Base-by-base conservation (phyloP, 2,329 filamentous ascomycete species). In the Epichloe bromicola region DNA sequence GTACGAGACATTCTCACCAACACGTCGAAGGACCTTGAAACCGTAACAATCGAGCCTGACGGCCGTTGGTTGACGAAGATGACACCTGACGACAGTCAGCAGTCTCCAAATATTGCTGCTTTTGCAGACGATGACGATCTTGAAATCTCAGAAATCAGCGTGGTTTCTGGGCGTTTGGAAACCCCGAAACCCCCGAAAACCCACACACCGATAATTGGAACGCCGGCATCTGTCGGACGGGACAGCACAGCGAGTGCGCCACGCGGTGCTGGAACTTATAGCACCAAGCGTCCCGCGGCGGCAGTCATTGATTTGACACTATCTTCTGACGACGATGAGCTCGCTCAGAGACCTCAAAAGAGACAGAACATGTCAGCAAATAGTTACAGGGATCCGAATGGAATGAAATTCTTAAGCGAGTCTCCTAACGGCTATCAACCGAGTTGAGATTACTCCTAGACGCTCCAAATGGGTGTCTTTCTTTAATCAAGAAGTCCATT, bases 21-120 rank as follows among this genome's bases (percentile, higher is more conserved):
- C 36, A 95, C 91, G 0, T 69, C 82, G 0, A 74, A 74, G 40
- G 81, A 78, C 19, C 73, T 84, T 0, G 89, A 96, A 51, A 86
- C 95, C 58, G 89, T 97, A 26, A 90, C 84, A 1, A 88, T 98
- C 41, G 88, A 97, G 60, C 88, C 91, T 1, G 78, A 89, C 57
- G 93, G 91, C 3, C 74, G 76, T 58, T 98, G 93, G 93, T 66
- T 67, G 47, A 62, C 65, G 7, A 70, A 71, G 42, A 61, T 60
- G 10, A 58, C 61, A 3, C 67, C 69, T 5, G 62, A 66, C 7
- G 63, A 63, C 4, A 49, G 58, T 10, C 53, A 54, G 14, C 51
- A 57, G 3, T 60, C 64, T 38, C 58, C 63, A 59, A 60, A 59
- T 17, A 60, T 59, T 6, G 51, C 58, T 43, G 51, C 61, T 6